Base-by-base conservation (phyloP, 805 yeast genomes). In the Kluyveromyces dobzhanskii region DNA sequence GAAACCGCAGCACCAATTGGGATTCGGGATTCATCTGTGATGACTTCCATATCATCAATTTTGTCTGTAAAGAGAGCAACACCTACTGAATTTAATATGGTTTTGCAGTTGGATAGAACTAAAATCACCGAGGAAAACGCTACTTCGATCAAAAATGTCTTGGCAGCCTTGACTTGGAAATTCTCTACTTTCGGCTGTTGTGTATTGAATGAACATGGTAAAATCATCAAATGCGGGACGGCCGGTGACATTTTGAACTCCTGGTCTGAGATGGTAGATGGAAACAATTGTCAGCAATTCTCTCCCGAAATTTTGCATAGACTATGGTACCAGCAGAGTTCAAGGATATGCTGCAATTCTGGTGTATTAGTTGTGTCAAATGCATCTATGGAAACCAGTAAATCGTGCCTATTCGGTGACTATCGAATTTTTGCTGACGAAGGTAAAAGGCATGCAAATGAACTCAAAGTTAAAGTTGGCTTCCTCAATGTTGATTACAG, bases 391-490 rank as follows among this genome's bases (percentile, higher is more conserved):
- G 52, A 53, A 27, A 40, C 26, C 3, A 42, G 39, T 2, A 50
- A 43, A 38, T 56, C 62, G 1, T 42, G 51, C 31, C 40, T 59
- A 14, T 40, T 56, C 13, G 43, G 40, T 47, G 48, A 57, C 36
- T 57, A 42, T 38, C 38, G 38, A 10, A 25, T 38, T 1, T 54
- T 57, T 27, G 44, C 46, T 7, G 34, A 44, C 25, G 6, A 8
- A 1, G 51, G 49, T 5, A 48, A 53, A 41, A 44, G 46, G 23
- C 49, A 45, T 28, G 48, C 56, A 3, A 45, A 54, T 30, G 59
- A 56, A 28, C 26, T 59, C 2, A 61, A 59, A 34, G 40, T 60
- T 5, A 59, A 55, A 40, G 50, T 61, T 1, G 66, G 66, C 1
- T 61, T 48, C 34, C 41, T 55, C 27, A 57, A 61, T 40, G 46